Percentiles rank a stretch among this genome's conserved stretches.
Conservation (phyloP, 2,329 filamentous ascomycete genomes). For the Colletotrichum kahawae region DNA sequence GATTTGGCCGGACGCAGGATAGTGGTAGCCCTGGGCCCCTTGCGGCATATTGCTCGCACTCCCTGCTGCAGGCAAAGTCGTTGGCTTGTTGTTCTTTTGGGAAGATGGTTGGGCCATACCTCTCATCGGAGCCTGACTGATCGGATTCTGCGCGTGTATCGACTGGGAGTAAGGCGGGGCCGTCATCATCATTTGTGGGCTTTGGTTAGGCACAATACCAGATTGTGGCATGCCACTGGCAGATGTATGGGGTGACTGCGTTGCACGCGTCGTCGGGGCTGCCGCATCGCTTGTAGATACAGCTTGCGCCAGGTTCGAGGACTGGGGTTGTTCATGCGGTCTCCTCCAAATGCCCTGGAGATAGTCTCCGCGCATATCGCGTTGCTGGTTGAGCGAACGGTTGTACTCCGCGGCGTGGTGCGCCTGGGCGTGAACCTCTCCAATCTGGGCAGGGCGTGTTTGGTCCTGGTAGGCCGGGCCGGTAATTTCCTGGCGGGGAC, state of each 20-base stretch:
- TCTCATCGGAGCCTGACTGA: conserved; percentile 75
- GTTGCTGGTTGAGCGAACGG: conserved; percentile 80
- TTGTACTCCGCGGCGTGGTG: conserved; percentile 91
- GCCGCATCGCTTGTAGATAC: conserved; percentile 48
- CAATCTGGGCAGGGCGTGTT: conserved; percentile 74
- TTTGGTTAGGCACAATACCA: conserved; percentile 63
- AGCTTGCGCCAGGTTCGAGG: conserved; percentile 52
- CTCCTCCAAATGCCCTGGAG: conserved; percentile 83
- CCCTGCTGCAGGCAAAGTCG: conserved; percentile 57
- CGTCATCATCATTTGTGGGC: conserved; percentile 71
- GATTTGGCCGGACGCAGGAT: conserved; percentile 65
- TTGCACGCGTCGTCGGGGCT: conserved; percentile 55
- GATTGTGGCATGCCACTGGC: conserved; percentile 61
- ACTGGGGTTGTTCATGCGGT: conserved; percentile 76
- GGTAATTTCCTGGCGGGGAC: conserved; percentile 87
- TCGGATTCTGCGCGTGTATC: conserved; percentile 72
- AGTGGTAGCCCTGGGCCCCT: conserved; percentile 64
- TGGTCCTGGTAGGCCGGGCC: conserved; percentile 89
- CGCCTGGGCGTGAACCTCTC: conserved; percentile 85
- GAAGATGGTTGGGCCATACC: conserved; percentile 66
- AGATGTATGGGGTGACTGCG: conserved; percentile 63
- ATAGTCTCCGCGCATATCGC: conserved; percentile 79
- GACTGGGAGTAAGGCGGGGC: conserved; percentile 72
- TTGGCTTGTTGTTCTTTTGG: conserved; percentile 71
- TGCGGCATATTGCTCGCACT: conserved; percentile 53